Evolutionary conservation across 768 basidiomycete genomes (phyloP).

Genomic region (Aureoboletus auriporus): DNA sequence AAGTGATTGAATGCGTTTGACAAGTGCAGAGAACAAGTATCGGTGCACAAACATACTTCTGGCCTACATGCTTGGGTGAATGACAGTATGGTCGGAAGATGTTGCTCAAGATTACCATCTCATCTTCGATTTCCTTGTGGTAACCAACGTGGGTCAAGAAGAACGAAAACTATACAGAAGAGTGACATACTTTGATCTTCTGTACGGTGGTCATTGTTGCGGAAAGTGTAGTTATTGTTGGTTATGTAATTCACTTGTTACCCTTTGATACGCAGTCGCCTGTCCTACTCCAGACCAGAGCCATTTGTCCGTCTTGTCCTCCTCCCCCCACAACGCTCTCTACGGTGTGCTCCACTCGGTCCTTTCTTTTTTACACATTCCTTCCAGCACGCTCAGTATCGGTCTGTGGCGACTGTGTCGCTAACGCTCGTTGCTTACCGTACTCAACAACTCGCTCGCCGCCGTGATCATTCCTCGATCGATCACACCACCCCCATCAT

Average conservation of each 20-base stretch:
- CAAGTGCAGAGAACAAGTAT: constrained; percentile 7
- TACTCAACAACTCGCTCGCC: constrained; percentile 21
- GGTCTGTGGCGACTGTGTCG: constrained; percentile 34
- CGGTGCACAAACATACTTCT: constrained; percentile 57
- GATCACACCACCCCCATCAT: not conserved
- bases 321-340: constrained; percentile 16
- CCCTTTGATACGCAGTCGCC: constrained; percentile 5
- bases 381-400: constrained; percentile 15
- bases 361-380: constrained; percentile 24
- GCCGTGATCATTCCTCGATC: constrained; percentile 17
- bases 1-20: constrained; percentile 16
- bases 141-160: constrained; percentile 9
- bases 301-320: constrained; percentile 13
- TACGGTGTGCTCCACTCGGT: constrained; percentile 8
- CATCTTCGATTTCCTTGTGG: constrained; percentile 88
- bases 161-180: constrained; percentile 13
- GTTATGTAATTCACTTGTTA: constrained; percentile 17
- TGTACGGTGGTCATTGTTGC: constrained; percentile 78
- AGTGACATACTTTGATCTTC: constrained; percentile 68
- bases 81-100: constrained; percentile 19
- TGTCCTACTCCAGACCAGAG: too few relatives aligned
- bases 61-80: constrained; percentile 45
- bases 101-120: constrained; percentile 64
- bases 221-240: not conserved
- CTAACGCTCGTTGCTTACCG: constrained; percentile 23